Evolutionary conservation across 495 filamentous ascomycete species (phyloP).

Genomic region (Trichoderma asperelloides): DNA sequence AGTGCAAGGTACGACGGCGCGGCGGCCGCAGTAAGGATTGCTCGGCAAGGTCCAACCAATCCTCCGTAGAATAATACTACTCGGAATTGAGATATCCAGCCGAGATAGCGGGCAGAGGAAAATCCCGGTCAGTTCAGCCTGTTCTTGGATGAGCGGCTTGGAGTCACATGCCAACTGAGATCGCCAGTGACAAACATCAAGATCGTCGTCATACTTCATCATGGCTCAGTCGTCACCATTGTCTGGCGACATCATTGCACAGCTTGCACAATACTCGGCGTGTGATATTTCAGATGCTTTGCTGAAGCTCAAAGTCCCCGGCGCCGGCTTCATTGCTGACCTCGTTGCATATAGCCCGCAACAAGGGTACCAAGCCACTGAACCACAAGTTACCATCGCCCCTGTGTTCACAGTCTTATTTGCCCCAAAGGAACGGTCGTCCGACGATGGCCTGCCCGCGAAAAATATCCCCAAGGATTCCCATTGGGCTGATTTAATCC

Average conservation of each 20-base stretch:
- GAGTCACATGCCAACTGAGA: background rate
- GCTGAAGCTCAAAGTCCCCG: conserved; percentile 46
- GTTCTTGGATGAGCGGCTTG: background rate
- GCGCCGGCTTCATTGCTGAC: conserved; percentile 54
- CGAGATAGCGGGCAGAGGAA: background rate
- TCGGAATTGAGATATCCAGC: background rate
- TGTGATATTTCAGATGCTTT: conserved; percentile 56
- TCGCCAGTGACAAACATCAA: background rate
- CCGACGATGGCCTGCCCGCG: conserved; percentile 6
- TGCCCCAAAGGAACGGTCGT: conserved; percentile 33
- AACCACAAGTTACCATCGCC: conserved; percentile 28
- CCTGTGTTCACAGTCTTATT: conserved; percentile 59
- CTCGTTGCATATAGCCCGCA: conserved; percentile 25
- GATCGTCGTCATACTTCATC: background rate
- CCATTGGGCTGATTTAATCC: conserved; percentile 52
- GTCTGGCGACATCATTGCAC: background rate
- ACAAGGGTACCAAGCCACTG: background rate
- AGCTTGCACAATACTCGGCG: conserved; percentile 16
- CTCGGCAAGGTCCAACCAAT: background rate
- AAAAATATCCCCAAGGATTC: conserved; percentile 34
- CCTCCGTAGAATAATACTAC: background rate
- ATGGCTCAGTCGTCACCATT: background rate
- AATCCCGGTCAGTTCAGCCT: background rate
- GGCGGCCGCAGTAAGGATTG: background rate
- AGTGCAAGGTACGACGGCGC: background rate